Conservation (phyloP, 495 filamentous ascomycete genomes). For the Aspergillus steynii region DNA sequence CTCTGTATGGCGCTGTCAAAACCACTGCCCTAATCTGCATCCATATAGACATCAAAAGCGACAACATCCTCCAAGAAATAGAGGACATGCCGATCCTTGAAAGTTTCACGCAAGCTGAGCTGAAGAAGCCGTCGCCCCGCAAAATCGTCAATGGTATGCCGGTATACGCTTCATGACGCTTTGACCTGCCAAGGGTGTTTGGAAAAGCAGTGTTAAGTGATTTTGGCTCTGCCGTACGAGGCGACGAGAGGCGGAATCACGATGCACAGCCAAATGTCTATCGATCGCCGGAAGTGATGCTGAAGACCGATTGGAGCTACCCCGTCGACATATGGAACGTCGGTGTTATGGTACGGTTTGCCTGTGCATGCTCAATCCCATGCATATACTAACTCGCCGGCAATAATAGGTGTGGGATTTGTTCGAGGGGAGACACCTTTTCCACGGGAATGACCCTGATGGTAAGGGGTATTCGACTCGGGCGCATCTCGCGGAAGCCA, state of each 20-base stretch:
- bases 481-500: slow-evolving; percentile 48
- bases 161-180: slow-evolving; percentile 38
- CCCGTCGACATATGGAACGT: slow-evolving; percentile 53
- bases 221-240: slow-evolving; percentile 78
- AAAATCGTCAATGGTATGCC: slow-evolving; percentile 33
- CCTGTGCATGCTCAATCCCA: not conserved
- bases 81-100: slow-evolving; percentile 41
- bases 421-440: slow-evolving; percentile 38
- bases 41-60: slow-evolving; percentile 40
- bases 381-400: slow-evolving; percentile 11
- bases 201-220: slow-evolving; percentile 57
- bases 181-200: slow-evolving; percentile 33
- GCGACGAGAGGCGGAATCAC: slow-evolving; percentile 29
- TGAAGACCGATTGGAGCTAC: slow-evolving; percentile 45
- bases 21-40: not conserved
- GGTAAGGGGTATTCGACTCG: slow-evolving; percentile 40
- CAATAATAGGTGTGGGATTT: slow-evolving; percentile 15
- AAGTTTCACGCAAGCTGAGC: slow-evolving; percentile 30
- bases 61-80: slow-evolving; percentile 46
- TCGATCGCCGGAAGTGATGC: slow-evolving; percentile 49
- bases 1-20: too few relatives aligned
- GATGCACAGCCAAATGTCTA: slow-evolving; percentile 44
- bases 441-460: slow-evolving; percentile 44
- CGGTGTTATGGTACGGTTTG: slow-evolving; percentile 44
- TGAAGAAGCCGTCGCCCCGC: slow-evolving; percentile 36